Conservation (phyloP, 441 rosid species). For the Daphne laureola region DNA sequence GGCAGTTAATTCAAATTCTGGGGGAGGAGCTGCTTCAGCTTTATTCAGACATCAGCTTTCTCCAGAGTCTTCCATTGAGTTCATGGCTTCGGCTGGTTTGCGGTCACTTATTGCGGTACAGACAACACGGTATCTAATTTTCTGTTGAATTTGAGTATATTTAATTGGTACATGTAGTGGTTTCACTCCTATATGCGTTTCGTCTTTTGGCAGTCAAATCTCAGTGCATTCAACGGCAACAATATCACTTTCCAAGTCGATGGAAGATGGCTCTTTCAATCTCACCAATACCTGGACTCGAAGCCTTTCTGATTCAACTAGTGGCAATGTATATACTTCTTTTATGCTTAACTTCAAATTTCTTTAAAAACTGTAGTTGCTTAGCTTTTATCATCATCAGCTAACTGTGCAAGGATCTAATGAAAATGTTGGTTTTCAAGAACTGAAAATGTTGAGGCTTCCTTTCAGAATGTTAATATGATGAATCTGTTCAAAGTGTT, state of each 20-base stretch:
- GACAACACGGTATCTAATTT: constrained; percentile 56
- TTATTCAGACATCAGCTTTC: constrained; percentile 67
- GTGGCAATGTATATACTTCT: constrained; percentile 63
- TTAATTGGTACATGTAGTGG: constrained; percentile 2
- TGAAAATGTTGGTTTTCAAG: too few relatives aligned
- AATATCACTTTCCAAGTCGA: constrained; percentile 64
- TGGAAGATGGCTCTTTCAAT: constrained; percentile 79
- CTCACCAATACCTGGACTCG: constrained; percentile 91
- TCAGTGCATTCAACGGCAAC: constrained; percentile 83
- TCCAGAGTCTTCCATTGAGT: constrained; percentile 68
- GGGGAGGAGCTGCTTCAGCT: constrained; percentile 67
- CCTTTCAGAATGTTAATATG: too few relatives aligned
- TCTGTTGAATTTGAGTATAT: constrained; percentile 10
- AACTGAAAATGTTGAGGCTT: too few relatives aligned
- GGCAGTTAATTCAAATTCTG: constrained; percentile 57
- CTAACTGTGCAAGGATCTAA: too few relatives aligned
- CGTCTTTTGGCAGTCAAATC: constrained; percentile 43
- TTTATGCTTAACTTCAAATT: neutral
- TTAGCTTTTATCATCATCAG: neutral
- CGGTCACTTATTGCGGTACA: constrained; percentile 67
- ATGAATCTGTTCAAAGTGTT: too few relatives aligned
- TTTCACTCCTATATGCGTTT: constrained; percentile 14
- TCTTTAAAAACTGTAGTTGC: neutral
- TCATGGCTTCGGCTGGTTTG: constrained; percentile 72
- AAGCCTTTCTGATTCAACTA: constrained; percentile 76